phyloP scores from a whole-genome alignment of 208 protist genomes.

The Trypanosoma boissoni region DNA sequence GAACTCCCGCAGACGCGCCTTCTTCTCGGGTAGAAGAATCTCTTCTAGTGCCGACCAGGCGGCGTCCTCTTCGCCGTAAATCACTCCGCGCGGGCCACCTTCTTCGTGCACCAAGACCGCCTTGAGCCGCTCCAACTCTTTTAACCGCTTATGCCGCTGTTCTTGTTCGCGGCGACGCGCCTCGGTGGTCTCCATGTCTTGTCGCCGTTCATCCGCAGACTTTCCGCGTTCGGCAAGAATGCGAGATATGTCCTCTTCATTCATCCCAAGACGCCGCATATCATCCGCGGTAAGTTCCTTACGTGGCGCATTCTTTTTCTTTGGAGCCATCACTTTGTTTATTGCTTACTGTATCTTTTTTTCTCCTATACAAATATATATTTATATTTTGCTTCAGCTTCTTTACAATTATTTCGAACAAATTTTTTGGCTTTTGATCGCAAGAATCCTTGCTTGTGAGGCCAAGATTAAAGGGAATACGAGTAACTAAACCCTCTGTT shows the following conservation, averaged over 20 bases:
- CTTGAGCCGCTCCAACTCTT: slow-evolving; percentile 7
- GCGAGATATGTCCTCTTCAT: slow-evolving; percentile 61
- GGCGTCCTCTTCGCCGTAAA: slow-evolving; percentile 36
- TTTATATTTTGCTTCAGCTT: too few relatives aligned
- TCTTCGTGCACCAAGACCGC: slow-evolving; percentile 26
- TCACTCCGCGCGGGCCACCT: slow-evolving; percentile 21
- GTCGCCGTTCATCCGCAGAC: slow-evolving; percentile 53
- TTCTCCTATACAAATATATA: too few relatives aligned
- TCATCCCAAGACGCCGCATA: slow-evolving; percentile 78
- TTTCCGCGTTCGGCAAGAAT: slow-evolving; percentile 66
- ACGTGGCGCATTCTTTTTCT: slow-evolving; percentile 56
- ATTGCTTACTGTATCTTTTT: too few relatives aligned
- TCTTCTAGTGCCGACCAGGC: slow-evolving; percentile 32
- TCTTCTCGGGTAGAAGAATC: slow-evolving; percentile 22
- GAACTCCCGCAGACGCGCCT: slow-evolving; percentile 30
- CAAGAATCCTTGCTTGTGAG: too few relatives aligned
- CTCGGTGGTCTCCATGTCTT: slow-evolving; percentile 20
- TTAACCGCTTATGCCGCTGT: slow-evolving; percentile 8
- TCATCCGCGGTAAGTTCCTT: slow-evolving; percentile 67
- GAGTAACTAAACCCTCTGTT: too few relatives aligned
- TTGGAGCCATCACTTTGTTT: slow-evolving; percentile 67
- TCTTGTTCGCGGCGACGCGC: neutral
- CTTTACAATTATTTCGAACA: too few relatives aligned
- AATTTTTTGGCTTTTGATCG: too few relatives aligned
- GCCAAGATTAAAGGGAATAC: too few relatives aligned